Evolutionary conservation across 768 basidiomycete species (phyloP).

Genomic region (Amanita pallidorosea): DNA sequence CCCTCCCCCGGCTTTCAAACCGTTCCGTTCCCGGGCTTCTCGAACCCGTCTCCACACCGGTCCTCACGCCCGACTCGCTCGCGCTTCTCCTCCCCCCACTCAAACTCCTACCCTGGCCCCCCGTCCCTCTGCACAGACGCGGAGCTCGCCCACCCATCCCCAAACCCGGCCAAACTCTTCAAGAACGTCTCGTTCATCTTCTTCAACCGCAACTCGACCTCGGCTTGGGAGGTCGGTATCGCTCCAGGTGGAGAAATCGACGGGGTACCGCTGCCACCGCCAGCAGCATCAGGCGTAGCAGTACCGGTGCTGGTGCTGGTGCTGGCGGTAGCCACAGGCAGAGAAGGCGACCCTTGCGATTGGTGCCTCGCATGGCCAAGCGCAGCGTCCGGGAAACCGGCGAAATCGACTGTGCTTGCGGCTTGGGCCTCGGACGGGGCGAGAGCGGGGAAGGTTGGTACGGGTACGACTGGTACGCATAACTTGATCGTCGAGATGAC

Average conservation of each 20-base stretch:
- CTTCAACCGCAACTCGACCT: slow-evolving; percentile 52
- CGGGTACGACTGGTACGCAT: neutral
- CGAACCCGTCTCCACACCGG: slow-evolving; percentile 5
- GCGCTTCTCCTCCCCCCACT: slow-evolving; percentile 13
- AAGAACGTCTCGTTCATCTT: slow-evolving; percentile 63
- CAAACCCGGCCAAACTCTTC: slow-evolving; percentile 52
- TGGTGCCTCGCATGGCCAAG: neutral
- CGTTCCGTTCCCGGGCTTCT: slow-evolving; percentile 12
- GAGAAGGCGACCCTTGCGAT: neutral
- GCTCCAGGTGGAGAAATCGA: slow-evolving; percentile 21
- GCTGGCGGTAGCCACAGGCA: neutral
- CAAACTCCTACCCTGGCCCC: slow-evolving; percentile 8
- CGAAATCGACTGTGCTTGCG: neutral
- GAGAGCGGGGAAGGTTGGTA: neutral
- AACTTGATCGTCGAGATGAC: neutral
- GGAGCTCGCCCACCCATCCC: slow-evolving; percentile 9
- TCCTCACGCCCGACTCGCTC: slow-evolving; percentile 2
- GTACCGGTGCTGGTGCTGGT: neutral
- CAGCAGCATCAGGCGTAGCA: neutral
- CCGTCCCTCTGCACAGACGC: slow-evolving; percentile 4
- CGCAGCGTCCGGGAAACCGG: neutral
- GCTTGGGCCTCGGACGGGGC: neutral
- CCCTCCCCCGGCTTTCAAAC: slow-evolving; percentile 14
- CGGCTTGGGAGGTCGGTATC: slow-evolving; percentile 55
- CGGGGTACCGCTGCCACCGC: too few species aligned